Conservation (phyloP, 306 rosid species). For the Biancaea sappan region DNA sequence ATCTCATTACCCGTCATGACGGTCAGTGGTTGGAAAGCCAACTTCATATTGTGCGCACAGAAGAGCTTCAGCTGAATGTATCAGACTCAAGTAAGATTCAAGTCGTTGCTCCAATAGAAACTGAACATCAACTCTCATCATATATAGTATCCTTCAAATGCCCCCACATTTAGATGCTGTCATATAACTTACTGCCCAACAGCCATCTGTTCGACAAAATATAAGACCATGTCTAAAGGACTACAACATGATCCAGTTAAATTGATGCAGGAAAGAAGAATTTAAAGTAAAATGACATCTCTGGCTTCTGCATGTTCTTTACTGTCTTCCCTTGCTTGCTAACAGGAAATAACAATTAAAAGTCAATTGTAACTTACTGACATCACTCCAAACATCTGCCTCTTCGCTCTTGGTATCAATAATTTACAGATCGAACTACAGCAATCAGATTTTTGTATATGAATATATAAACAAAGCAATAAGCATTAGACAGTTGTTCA, state of each 20-base stretch:
- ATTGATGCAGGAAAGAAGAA: not conserved
- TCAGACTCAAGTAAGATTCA: not conserved
- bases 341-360: not conserved
- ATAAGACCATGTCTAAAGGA: not conserved
- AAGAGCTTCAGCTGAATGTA: not conserved
- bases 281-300: not conserved
- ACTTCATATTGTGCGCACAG: not conserved
- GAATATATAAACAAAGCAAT: not conserved
- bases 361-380: not conserved
- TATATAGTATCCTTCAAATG: not conserved
- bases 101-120: not conserved
- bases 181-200: not conserved
- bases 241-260: not conserved
- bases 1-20: not conserved
- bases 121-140: not conserved
- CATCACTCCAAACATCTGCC: not conserved
- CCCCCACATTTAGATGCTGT: too few relatives aligned
- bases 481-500: constrained; percentile 10
- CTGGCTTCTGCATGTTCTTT: not conserved
- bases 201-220: not conserved
- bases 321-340: not conserved
- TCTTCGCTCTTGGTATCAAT: not conserved
- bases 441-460: not conserved
- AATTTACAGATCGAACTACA: not conserved
- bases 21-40: not conserved